A percentile compares a stretch with the other conserved stretches of the same genome.
These are phyloP conservation scores for Mycotypha africana DNA, from an alignment of 371 early-diverging fungal species.

Conservation along the genomic window DNA sequence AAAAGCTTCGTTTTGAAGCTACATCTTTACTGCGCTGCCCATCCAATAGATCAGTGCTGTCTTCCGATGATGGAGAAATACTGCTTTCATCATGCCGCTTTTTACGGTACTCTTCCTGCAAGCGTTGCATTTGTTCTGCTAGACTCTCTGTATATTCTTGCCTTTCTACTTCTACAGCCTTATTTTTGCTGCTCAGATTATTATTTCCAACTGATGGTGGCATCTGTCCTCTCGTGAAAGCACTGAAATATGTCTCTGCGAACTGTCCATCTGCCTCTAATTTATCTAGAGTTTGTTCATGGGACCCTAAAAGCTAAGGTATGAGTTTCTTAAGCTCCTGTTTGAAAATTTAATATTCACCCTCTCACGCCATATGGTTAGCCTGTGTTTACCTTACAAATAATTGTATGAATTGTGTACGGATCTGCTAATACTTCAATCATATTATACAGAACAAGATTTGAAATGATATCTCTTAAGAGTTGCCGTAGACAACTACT, in stretches of 20 bases:
- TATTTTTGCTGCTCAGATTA: slow-evolving; percentile 5
- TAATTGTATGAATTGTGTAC: slow-evolving; percentile 52
- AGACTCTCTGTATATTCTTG: slow-evolving; percentile 14
- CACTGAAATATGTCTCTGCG: slow-evolving; percentile 25
- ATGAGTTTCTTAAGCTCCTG: slow-evolving; percentile 2
- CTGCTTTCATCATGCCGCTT: neutral
- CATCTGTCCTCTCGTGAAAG: slow-evolving; percentile 8
- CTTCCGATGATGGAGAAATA: neutral
- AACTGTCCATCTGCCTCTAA: slow-evolving; percentile 29
- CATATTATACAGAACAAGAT: slow-evolving; percentile 40
- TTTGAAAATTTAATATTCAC: too few species aligned
- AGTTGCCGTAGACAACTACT: slow-evolving; percentile 51
- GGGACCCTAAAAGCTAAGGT: slow-evolving; percentile 22
- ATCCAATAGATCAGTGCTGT: slow-evolving; percentile 13
- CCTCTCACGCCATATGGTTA: too few species aligned
- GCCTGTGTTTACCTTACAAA: slow-evolving; percentile 47
- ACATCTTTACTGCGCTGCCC: slow-evolving; percentile 9
- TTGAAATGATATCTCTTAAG: slow-evolving; percentile 49
- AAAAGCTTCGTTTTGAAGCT: slow-evolving; percentile 23
- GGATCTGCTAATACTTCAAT: slow-evolving; percentile 51
- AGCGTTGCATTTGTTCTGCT: slow-evolving; percentile 33
- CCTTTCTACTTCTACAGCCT: neutral
- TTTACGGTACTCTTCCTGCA: slow-evolving; percentile 29
- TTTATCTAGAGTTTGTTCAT: slow-evolving; percentile 22
- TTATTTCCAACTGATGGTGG: too few species aligned